phyloP scores from a whole-genome alignment of 1,139 yeast species.

The Scheffersomyces segobiensis region DNA sequence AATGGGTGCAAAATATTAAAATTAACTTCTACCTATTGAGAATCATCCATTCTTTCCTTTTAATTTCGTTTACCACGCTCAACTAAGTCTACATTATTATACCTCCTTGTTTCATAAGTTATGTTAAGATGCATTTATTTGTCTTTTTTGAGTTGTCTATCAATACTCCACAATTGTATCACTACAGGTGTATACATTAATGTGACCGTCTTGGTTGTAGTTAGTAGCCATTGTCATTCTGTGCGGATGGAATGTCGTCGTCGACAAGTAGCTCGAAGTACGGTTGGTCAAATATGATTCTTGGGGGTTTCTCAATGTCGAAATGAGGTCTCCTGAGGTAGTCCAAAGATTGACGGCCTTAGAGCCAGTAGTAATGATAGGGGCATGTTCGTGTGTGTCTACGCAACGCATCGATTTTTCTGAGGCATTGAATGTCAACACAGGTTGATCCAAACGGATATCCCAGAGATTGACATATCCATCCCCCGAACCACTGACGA shows the following conservation, averaged over 20 bases:
- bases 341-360: constrained; percentile 83
- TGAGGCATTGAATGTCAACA: constrained; percentile 57
- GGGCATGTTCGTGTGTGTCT: constrained; percentile 95
- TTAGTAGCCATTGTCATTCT: constrained; percentile 89
- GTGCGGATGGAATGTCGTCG: constrained; percentile 87
- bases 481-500: constrained; percentile 80
- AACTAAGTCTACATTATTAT: too few species aligned
- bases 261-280: constrained; percentile 58
- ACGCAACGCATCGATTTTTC: constrained; percentile 70
- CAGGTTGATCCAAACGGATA: constrained; percentile 72
- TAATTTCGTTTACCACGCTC: not conserved
- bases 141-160: not conserved
- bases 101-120: not conserved
- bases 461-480: constrained; percentile 92
- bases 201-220: constrained; percentile 75
- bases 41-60: too few species aligned
- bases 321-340: constrained; percentile 73
- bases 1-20: not conserved
- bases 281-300: constrained; percentile 44
- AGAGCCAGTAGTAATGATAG: constrained; percentile 85
- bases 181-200: constrained; percentile 57
- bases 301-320: constrained; percentile 61
- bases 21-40: too few species aligned
- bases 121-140: not conserved
- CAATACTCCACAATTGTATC: constrained; percentile 43